phyloP scores from a whole-genome alignment of 1,139 yeast species.

The Diutina pseudorugosa region DNA sequence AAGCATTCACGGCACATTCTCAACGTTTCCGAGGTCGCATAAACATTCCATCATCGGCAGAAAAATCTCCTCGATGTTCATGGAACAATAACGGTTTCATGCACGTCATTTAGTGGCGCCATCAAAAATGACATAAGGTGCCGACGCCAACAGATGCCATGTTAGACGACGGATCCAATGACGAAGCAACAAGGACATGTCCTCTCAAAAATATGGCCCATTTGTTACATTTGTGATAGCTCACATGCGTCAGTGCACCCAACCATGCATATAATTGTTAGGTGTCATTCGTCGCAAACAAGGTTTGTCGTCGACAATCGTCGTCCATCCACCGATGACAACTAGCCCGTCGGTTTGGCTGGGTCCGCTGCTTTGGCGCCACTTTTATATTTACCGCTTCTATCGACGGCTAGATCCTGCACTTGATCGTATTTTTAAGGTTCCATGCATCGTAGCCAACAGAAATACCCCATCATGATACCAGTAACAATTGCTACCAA shows the following conservation, averaged over 20 bases:
- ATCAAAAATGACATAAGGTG: background rate
- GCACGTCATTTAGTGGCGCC: background rate
- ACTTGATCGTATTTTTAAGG: slow-evolving; percentile 1
- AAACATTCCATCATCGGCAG: background rate
- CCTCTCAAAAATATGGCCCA: background rate
- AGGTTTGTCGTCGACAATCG: background rate
- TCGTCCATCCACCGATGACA: background rate
- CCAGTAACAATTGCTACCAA: background rate
- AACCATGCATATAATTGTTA: background rate
- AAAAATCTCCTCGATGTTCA: background rate
- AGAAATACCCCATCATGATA: background rate
- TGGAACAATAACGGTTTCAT: background rate
- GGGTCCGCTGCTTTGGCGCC: too few species aligned
- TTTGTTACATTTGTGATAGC: background rate
- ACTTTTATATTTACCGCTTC: background rate
- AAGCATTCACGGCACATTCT: background rate
- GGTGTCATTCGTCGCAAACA: background rate
- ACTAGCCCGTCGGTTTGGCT: background rate
- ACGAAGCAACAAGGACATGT: background rate
- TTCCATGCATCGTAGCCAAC: background rate
- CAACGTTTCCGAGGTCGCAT: background rate
- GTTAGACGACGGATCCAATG: background rate
- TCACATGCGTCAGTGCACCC: background rate
- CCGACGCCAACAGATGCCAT: background rate
- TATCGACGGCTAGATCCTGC: background rate